A percentile compares a stretch with the other conserved stretches of the same genome.
phyloP scores from a whole-genome alignment of 2,329 filamentous ascomycete species.

The Aureobasidium namibiae region DNA sequence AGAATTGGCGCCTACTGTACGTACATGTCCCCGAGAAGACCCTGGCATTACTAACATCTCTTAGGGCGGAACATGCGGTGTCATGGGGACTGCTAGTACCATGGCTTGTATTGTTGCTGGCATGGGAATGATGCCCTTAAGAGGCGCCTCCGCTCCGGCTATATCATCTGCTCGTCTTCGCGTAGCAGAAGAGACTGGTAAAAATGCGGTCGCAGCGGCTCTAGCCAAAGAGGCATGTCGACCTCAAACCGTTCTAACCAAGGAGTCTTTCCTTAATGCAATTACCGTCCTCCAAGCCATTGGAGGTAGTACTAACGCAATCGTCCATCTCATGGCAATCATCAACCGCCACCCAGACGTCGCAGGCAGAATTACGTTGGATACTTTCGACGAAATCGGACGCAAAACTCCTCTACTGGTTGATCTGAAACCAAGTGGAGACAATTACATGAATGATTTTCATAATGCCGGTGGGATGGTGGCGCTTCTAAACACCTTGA shows the following conservation, averaged over 20 bases:
- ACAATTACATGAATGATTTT: constrained; percentile 45
- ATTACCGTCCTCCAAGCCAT: constrained; percentile 38
- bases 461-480: constrained; percentile 46
- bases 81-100: constrained; percentile 51
- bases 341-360: constrained; percentile 42
- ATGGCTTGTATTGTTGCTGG: constrained; percentile 48
- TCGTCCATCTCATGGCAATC: constrained; percentile 38
- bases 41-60: constrained; percentile 14
- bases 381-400: constrained; percentile 42
- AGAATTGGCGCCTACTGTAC: constrained; percentile 62
- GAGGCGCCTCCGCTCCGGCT: constrained; percentile 45
- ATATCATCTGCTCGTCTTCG: constrained; percentile 44
- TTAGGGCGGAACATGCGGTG: constrained; percentile 43
- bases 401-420: constrained; percentile 39
- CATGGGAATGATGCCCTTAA: constrained; percentile 45
- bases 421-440: constrained; percentile 45
- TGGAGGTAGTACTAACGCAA: constrained; percentile 36
- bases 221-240: constrained; percentile 22
- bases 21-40: not conserved
- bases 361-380: constrained; percentile 36
- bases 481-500: constrained; percentile 38
- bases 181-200: constrained; percentile 47
- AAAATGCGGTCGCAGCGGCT: constrained; percentile 39
- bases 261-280: constrained; percentile 42
- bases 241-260: constrained; percentile 38